Percentiles rank a stretch among this genome's conserved stretches.
Conservation (phyloP, 345 rosid genomes). For the Abelmoschus esculentus region DNA sequence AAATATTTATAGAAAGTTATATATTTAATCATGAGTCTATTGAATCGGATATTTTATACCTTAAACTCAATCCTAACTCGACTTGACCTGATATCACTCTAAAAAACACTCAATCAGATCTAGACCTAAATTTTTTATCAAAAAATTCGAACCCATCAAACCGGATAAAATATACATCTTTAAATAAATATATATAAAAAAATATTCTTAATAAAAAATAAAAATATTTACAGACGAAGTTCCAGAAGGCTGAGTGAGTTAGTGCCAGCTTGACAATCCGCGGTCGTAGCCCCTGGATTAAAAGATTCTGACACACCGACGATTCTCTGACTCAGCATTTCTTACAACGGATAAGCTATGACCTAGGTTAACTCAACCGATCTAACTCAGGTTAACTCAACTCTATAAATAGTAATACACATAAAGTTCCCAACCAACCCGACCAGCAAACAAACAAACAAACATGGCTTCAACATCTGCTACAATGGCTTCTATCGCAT, state of each 20-base stretch:
- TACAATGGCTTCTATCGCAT: constrained; percentile 13
- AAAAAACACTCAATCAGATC: too few species aligned
- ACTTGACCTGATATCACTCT: too few species aligned
- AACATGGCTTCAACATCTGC: constrained; percentile 28
- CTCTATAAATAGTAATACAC: constrained; percentile 16
- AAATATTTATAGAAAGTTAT: too few species aligned
- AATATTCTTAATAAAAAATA: too few species aligned
- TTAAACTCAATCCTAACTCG: too few species aligned
- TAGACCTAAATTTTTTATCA: too few species aligned
- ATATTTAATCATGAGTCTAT: too few species aligned
- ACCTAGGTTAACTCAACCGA: constrained; percentile 16
- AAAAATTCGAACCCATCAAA: too few species aligned
- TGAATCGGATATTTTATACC: too few species aligned
- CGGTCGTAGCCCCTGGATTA: neutral
- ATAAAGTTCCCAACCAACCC: neutral
- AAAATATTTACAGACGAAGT: neutral
- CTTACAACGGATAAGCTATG: neutral
- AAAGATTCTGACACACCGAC: constrained; percentile 22
- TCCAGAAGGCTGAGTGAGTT: neutral
- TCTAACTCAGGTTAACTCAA: constrained; percentile 25
- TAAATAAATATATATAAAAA: too few species aligned
- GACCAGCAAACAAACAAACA: neutral
- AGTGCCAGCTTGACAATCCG: neutral
- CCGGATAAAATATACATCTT: too few species aligned
- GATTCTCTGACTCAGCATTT: constrained; percentile 35